Percentiles rank a stretch among this genome's conserved stretches.
These are phyloP conservation scores for Termitomyces sp. DNA, from an alignment of 768 basidiomycete species.

Conservation along the genomic window DNA sequence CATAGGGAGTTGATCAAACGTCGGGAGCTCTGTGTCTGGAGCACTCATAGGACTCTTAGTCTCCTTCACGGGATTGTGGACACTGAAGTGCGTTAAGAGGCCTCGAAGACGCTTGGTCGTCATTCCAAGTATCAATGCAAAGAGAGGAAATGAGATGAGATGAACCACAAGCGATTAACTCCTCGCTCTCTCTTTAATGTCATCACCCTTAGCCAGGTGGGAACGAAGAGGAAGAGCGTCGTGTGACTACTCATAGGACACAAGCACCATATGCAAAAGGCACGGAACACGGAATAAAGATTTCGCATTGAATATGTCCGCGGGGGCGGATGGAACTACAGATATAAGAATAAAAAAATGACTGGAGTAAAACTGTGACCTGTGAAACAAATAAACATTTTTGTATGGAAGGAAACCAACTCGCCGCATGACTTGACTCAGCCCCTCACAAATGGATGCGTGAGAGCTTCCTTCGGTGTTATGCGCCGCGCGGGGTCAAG, in stretches of 20 bases:
- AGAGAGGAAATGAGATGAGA: not conserved
- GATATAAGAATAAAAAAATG: not conserved
- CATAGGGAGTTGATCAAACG: conserved; percentile 32
- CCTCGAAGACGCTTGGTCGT: conserved; percentile 24
- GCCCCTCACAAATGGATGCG: conserved; percentile 78
- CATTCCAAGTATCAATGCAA: conserved; percentile 13
- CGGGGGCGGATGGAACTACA: not conserved
- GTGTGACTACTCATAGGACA: not conserved
- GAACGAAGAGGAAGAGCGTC: not conserved
- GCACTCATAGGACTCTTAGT: not conserved
- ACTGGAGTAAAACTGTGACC: not conserved
- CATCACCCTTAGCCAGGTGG: not conserved
- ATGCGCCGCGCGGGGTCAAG: conserved; percentile 85
- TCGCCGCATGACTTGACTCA: conserved; percentile 11
- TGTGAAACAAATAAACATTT: not conserved
- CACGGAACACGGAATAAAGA: not conserved
- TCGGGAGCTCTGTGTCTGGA: conserved; percentile 20
- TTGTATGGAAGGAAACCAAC: not conserved
- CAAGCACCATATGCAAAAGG: not conserved
- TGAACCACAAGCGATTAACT: not conserved
- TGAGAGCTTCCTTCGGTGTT: conserved; percentile 84
- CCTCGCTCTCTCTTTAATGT: not conserved
- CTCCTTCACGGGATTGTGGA: conserved; percentile 1
- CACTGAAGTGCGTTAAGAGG: conserved; percentile 22
- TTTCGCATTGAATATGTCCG: not conserved